Base-by-base conservation (phyloP, 2,329 filamentous ascomycete species). In the Calonectria naviculata region DNA sequence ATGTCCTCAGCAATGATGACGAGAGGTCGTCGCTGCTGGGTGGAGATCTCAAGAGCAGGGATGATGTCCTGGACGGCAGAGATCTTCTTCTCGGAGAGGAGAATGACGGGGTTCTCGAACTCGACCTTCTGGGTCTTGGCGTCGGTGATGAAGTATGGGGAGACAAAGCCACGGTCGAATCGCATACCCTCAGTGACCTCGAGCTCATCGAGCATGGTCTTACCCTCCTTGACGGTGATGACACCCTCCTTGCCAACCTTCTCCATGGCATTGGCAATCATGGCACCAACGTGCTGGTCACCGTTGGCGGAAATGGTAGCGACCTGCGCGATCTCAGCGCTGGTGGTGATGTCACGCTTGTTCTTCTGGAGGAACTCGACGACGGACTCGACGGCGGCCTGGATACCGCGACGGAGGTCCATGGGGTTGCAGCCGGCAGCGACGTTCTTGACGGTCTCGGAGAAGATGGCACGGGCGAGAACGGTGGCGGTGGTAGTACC, bases 241-340 rank as follows among this genome's bases (percentile, higher is more conserved):
- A 99, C 97, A 89, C 97, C 97, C 89, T 99, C 97, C 91, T 99
- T 99, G 86, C 97, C 97, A 75, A 99, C 97, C 91, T 97, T 98
- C 91, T 99, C 97, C 97, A 99, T 99, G 79, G 97, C 97, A 83
- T 92, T 98, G 83, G 97, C 95, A 84, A 99, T 97, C 83, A 99
- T 91, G 87, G 95, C 93, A 80, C 97, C 97, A 81, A 99, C 94
- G 87, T 98, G 95, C 71, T 91, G 92, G 83, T 99, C 97, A 78
- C 97, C 97, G 87, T 99, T 99, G 85, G 97, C 97, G 79, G 93
- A 96, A 87, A 99, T 99, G 80, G 97, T 98, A 76, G 97, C 97
- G 73, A 99, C 97, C 89, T 99, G 97, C 64, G 96, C 95, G 81
- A 99, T 95, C 90, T 99, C 97, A 81, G 93, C 95, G 83, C 94